phyloP scores from a whole-genome alignment of 2,329 filamentous ascomycete species.

The Hansfordia pulvinata region DNA sequence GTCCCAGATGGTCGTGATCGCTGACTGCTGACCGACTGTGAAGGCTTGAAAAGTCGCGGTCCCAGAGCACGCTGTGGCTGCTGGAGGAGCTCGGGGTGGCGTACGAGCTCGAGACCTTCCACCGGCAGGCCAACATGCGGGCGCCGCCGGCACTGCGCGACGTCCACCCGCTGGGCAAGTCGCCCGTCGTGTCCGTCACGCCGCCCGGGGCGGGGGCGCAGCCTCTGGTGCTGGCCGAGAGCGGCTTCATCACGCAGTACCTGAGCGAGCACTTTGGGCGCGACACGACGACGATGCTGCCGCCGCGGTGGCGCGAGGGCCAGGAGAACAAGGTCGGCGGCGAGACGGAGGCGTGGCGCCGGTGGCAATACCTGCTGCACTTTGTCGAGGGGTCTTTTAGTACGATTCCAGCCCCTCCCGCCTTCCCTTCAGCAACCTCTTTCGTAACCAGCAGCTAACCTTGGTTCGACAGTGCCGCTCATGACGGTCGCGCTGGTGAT shows the following conservation, averaged over 20 bases:
- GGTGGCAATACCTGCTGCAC: constrained; percentile 60
- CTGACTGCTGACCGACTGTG: neutral
- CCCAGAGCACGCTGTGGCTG: constrained; percentile 75
- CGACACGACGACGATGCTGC: constrained; percentile 31
- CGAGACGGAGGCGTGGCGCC: constrained; percentile 46
- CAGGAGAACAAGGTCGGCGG: constrained; percentile 42
- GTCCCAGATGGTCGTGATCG: constrained; percentile 5
- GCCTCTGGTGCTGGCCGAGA: constrained; percentile 62
- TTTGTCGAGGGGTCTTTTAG: constrained; percentile 77
- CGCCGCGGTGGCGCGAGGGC: constrained; percentile 41
- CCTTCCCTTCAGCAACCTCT: too few species aligned
- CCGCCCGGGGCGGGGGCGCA: constrained; percentile 21
- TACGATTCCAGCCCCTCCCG: too few species aligned
- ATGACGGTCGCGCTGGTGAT: constrained; percentile 12
- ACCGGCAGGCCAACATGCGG: constrained; percentile 46
- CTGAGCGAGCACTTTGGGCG: constrained; percentile 50
- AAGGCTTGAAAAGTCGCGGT: constrained; percentile 74
- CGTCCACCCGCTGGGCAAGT: constrained; percentile 77
- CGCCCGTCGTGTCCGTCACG: constrained; percentile 61
- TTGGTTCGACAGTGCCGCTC: too few species aligned
- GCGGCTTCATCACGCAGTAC: constrained; percentile 70
- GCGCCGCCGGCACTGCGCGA: constrained; percentile 66
- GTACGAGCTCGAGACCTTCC: constrained; percentile 72
- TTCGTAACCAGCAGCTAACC: neutral
- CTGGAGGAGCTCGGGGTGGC: constrained; percentile 68